Percentiles rank a stretch among this genome's conserved stretches.
Evolutionary conservation across 371 early-diverging fungal species (phyloP).

Genomic region (Smittium mucronatum): DNA sequence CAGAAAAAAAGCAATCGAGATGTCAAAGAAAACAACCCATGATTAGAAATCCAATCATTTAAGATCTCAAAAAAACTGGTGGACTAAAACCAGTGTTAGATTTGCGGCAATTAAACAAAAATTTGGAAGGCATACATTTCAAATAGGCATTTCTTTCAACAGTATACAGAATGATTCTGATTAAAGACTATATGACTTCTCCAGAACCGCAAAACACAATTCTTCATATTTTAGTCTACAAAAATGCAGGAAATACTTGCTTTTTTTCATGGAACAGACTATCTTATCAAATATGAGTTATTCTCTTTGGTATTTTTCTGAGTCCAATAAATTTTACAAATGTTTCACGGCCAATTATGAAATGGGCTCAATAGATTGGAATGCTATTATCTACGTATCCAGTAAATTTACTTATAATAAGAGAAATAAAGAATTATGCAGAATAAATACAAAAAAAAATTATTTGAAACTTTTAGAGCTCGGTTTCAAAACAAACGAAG

Average conservation of each 20-base stretch:
- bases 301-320: conserved; percentile 36
- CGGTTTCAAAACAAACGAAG: conserved; percentile 27
- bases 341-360: conserved; percentile 27
- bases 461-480: conserved; percentile 19
- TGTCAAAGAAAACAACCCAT: too few relatives aligned
- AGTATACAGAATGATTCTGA: conserved; percentile 20
- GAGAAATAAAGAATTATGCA: conserved; percentile 2
- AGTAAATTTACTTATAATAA: conserved; percentile 28
- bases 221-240: conserved; percentile 25
- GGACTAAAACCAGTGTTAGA: conserved; percentile 21
- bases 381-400: conserved; percentile 28
- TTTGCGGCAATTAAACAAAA: conserved; percentile 27
- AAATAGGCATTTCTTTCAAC: conserved; percentile 23
- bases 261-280: conserved; percentile 34
- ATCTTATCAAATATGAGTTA: conserved; percentile 33
- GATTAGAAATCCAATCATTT: conserved; percentile 10
- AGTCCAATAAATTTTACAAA: conserved; percentile 35
- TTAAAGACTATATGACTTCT: conserved; percentile 25
- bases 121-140: conserved; percentile 20
- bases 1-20: too few relatives aligned
- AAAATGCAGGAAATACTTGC: conserved; percentile 24
- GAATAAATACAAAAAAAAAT: conserved; percentile 17
- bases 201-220: conserved; percentile 31
- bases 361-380: conserved; percentile 22
- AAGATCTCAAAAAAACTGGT: conserved; percentile 10